Percentiles rank a stretch among this genome's conserved stretches.
These are phyloP conservation scores for Fusarium lyarnte DNA, from an alignment of 2,329 filamentous ascomycete genomes.

Conservation along the genomic window DNA sequence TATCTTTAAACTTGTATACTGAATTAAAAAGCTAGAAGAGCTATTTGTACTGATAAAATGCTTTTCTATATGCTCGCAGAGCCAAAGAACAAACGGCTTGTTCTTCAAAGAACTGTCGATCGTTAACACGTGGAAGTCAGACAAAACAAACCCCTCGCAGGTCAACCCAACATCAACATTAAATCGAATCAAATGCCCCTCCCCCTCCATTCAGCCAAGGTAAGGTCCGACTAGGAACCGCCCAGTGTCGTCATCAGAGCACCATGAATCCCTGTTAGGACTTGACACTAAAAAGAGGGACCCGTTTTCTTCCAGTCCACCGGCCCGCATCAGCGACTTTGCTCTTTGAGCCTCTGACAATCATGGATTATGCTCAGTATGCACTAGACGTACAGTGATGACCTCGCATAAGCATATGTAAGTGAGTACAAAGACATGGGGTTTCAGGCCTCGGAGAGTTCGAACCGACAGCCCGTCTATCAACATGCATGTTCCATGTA, in stretches of 20 bases:
- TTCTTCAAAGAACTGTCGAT: neutral
- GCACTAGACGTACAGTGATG: conserved; percentile 4
- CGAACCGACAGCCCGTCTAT: conserved; percentile 30
- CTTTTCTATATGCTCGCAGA: neutral
- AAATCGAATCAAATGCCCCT: conserved; percentile 30
- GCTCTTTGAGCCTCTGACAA: conserved; percentile 21
- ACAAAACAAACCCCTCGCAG: conserved; percentile 32
- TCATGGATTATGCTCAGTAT: neutral
- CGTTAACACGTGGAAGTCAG: conserved; percentile 24
- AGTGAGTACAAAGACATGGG: neutral
- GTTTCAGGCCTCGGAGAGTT: conserved; percentile 8
- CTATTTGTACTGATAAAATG: neutral
- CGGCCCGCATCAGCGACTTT: conserved; percentile 33
- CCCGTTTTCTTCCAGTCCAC: conserved; percentile 32
- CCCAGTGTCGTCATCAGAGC: conserved; percentile 40
- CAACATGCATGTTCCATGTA: neutral
- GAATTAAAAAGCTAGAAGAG: neutral
- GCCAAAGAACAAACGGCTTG: neutral
- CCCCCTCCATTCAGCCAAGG: conserved; percentile 32
- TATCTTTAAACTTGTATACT: neutral
- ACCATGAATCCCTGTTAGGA: conserved; percentile 12
- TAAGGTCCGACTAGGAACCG: conserved; percentile 25
- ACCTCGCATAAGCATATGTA: neutral
- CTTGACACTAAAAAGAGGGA: conserved; percentile 15
- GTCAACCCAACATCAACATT: conserved; percentile 1